Conservation (phyloP, 192 early-diverging fungal genomes). For the Allomyces arbusculus region DNA sequence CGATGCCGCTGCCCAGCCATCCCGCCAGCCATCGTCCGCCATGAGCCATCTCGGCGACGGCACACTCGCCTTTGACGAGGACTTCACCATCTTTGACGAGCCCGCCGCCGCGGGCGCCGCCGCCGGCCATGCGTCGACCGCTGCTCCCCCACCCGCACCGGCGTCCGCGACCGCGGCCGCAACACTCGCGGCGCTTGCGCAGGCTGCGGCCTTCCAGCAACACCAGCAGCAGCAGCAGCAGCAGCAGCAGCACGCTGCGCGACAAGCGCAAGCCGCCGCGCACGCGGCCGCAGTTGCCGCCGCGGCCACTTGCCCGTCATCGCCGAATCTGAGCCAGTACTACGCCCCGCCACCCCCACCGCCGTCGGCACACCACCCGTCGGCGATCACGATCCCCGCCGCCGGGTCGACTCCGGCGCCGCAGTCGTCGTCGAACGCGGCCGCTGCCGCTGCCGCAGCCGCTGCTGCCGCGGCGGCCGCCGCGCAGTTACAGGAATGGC, state of each 20-base stretch:
- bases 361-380: not conserved
- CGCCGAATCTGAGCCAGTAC: too few relatives aligned
- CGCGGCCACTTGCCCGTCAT: too few relatives aligned
- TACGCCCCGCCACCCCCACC: not conserved
- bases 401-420: not conserved
- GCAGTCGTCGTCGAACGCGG: not conserved
- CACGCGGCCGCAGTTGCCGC: too few relatives aligned
- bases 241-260: not conserved
- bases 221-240: not conserved
- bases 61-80: not conserved
- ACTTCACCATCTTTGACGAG: not conserved
- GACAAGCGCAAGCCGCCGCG: not conserved
- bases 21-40: too few relatives aligned
- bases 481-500: not conserved
- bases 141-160: not conserved
- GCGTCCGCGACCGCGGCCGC: not conserved
- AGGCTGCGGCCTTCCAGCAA: not conserved
- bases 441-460: not conserved
- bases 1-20: too few relatives aligned
- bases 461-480: not conserved
- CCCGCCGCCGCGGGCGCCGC: too few relatives aligned
- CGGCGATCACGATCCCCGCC: not conserved
- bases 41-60: too few relatives aligned
- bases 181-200: not conserved
- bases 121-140: too few relatives aligned